Evolutionary conservation across 2,329 filamentous ascomycete species (phyloP).

Genomic region (Herpotrichia juniperi): DNA sequence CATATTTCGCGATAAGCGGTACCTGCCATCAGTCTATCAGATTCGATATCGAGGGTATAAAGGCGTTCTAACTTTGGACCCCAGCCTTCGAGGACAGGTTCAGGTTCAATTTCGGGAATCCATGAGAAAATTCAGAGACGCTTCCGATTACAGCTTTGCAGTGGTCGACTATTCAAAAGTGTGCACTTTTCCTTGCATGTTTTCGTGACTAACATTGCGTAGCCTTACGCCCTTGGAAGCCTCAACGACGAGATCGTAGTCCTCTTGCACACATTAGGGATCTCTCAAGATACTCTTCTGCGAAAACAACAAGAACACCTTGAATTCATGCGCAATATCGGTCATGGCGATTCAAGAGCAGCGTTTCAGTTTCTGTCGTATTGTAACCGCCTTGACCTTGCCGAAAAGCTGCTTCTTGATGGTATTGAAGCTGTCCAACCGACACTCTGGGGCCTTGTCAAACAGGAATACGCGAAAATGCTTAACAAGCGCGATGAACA

Average conservation of each 20-base stretch:
- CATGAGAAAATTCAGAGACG: slow-evolving; percentile 52
- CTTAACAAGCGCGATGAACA: slow-evolving; percentile 45
- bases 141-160: slow-evolving; percentile 44
- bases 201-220: background rate
- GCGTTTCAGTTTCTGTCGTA: slow-evolving; percentile 47
- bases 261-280: slow-evolving; percentile 46
- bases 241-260: slow-evolving; percentile 53
- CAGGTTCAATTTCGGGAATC: slow-evolving; percentile 43
- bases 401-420: slow-evolving; percentile 47
- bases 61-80: slow-evolving; percentile 50
- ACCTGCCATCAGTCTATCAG: slow-evolving; percentile 50
- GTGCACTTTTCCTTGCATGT: background rate
- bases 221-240: slow-evolving; percentile 49
- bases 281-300: slow-evolving; percentile 36
- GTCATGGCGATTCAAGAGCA: slow-evolving; percentile 25
- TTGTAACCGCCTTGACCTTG: slow-evolving; percentile 38
- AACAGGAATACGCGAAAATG: slow-evolving; percentile 43
- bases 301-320: slow-evolving; percentile 47
- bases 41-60: slow-evolving; percentile 53
- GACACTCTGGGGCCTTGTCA: slow-evolving; percentile 35
- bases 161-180: slow-evolving; percentile 52
- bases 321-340: slow-evolving; percentile 36
- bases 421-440: slow-evolving; percentile 40
- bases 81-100: slow-evolving; percentile 33
- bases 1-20: slow-evolving; percentile 43